Base-by-base conservation (phyloP, 2,329 filamentous ascomycete genomes). In the Trichoderma sp. region DNA sequence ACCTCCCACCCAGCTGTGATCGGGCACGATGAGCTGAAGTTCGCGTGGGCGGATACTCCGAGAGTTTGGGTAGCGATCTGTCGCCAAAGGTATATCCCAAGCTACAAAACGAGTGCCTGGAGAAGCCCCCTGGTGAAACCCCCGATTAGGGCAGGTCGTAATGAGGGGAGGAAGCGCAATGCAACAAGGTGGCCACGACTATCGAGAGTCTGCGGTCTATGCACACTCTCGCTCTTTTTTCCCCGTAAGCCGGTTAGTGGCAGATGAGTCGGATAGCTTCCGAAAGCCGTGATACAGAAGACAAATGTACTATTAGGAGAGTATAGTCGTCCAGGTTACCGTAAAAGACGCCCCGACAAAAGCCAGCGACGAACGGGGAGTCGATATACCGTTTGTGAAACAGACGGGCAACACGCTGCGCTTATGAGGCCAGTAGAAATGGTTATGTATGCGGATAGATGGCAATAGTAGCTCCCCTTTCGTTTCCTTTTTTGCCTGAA, bases 71-170 rank as follows among this genome's bases (percentile, higher is more conserved):
- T 41, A 45, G 59, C 41, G 41, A 62, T 53, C 71, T 56, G 33
- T 56, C 71, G 38, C 60, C 53, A 56, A 56, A 65, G 21, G 16
- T 29, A 38, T 71, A 53, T n/a, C n/a, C 53, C 50, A 33, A 8
- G 21, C 31, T 71, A 59, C 31, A 68, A 45, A 53, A 53, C 33
- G 24, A 35, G 33, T 9, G 60, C 45, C 67, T 59, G 50, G 27
- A 59, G 35, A 45, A 18, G 6, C 16, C 60, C 66, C 67, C 45
- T 75, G 56, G 68, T 27, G 24, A 67, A 50, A 38, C 21, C 50
- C 45, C 74, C 45, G 59, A 29, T 71, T 72, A 62, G 60, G 74
- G 74, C 74, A 75, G 74, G 74, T 72, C 21, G 74, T 24, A 71
- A 18, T 27, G 33, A 45, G 24, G n/a, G 31, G 59, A 53, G 65